These are phyloP conservation scores for Allodekkera sacchari DNA, from an alignment of 805 yeast genomes.

Conservation along the genomic window DNA sequence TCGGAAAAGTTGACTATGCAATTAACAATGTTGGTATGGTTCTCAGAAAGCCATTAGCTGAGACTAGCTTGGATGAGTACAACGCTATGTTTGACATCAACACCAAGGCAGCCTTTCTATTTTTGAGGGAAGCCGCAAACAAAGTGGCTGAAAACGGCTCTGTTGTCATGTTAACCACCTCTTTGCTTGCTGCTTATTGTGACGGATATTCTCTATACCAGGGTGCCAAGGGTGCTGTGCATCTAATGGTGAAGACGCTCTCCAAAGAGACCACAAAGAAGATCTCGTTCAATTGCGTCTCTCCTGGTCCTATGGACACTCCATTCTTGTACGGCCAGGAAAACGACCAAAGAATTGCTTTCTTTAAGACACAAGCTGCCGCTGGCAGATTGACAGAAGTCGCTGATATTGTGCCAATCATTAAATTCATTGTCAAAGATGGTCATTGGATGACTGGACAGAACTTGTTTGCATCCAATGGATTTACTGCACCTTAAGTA, in stretches of 20 bases:
- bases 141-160: conserved; percentile 43
- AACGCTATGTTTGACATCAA: conserved; percentile 46
- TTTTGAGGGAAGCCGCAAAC: conserved; percentile 48
- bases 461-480: conserved; percentile 56
- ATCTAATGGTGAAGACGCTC: conserved; percentile 42
- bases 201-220: conserved; percentile 45
- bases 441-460: conserved; percentile 70
- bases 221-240: conserved; percentile 51
- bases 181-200: conserved; percentile 58
- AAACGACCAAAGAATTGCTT: conserved; percentile 40
- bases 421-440: conserved; percentile 51
- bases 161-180: conserved; percentile 51
- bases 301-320: conserved; percentile 64
- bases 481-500: conserved; percentile 47
- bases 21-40: conserved; percentile 62
- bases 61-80: conserved; percentile 46
- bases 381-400: conserved; percentile 46
- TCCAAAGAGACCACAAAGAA: conserved; percentile 45
- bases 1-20: conserved; percentile 54
- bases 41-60: conserved; percentile 48
- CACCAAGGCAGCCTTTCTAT: conserved; percentile 54
- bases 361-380: conserved; percentile 43
- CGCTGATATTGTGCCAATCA: conserved; percentile 55
- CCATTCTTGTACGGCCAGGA: conserved; percentile 60
- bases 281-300: conserved; percentile 46